Evolutionary conservation across 1,284 basidiomycete species (phyloP).

Genomic region (Apiotrichum akiyoshidainum): DNA sequence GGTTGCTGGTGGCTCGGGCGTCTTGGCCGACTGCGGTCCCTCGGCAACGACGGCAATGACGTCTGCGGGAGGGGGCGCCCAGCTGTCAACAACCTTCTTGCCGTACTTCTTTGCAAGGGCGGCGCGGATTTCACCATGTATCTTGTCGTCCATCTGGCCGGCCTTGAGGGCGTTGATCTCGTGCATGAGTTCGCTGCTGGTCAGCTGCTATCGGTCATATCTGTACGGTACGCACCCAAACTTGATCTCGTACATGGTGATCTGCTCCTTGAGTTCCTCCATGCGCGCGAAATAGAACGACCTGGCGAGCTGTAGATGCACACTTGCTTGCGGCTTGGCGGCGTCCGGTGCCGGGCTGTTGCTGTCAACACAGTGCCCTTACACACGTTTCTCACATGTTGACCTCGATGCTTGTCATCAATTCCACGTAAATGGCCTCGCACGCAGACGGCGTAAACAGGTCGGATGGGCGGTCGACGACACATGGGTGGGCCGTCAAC

Average conservation of each 20-base stretch:
- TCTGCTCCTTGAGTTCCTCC: slow-evolving; percentile 65
- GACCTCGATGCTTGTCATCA: slow-evolving; percentile 66
- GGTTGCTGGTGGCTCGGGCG: not conserved
- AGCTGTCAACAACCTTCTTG: slow-evolving; percentile 38
- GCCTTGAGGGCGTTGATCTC: slow-evolving; percentile 63
- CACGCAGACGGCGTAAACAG: slow-evolving; percentile 69
- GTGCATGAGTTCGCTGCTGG: slow-evolving; percentile 29
- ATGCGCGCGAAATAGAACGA: slow-evolving; percentile 67
- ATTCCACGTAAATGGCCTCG: slow-evolving; percentile 61
- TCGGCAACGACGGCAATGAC: slow-evolving; percentile 29
- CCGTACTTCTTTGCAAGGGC: slow-evolving; percentile 41
- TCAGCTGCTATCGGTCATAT: not conserved
- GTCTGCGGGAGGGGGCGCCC: slow-evolving; percentile 37
- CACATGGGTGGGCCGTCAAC: slow-evolving; percentile 55
- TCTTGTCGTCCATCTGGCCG: slow-evolving; percentile 64
- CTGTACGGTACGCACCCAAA: not conserved
- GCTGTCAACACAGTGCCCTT: not conserved
- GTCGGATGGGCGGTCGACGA: slow-evolving; percentile 58
- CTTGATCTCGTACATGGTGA: slow-evolving; percentile 62
- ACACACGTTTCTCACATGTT: slow-evolving; percentile 58
- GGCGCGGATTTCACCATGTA: slow-evolving; percentile 52
- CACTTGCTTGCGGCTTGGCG: slow-evolving; percentile 42
- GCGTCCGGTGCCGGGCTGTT: slow-evolving; percentile 42
- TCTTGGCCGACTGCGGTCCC: slow-evolving; percentile 23
- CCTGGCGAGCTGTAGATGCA: slow-evolving; percentile 67